Percentiles rank a stretch among this genome's conserved stretches.
Evolutionary conservation across 441 rosid species (phyloP).

Genomic region (Gossypium davidsonii): DNA sequence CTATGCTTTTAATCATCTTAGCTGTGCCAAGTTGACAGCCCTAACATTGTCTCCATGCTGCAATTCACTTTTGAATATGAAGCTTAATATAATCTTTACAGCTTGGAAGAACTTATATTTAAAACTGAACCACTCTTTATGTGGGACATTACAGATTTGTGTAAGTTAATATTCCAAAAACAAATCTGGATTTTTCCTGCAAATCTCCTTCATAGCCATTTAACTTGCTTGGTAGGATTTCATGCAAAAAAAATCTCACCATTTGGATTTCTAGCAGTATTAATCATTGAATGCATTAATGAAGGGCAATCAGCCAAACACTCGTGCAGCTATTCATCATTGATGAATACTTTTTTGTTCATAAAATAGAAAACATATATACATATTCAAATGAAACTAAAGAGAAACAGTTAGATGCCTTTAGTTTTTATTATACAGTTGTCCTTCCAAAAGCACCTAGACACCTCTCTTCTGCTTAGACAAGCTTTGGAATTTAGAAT

Average conservation of each 20-base stretch:
- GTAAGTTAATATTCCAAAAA: neutral
- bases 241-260: neutral
- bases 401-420: neutral
- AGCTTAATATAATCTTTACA: slow-evolving; percentile 23
- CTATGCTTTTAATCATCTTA: slow-evolving; percentile 1
- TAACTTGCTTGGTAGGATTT: neutral
- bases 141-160: neutral
- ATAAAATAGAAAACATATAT: neutral
- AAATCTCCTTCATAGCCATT: neutral
- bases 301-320: slow-evolving; percentile 5
- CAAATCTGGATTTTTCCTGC: neutral
- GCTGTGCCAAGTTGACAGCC: slow-evolving; percentile 3
- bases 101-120: slow-evolving; percentile 12
- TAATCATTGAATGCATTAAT: neutral
- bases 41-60: slow-evolving; percentile 12
- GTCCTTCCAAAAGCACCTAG: neutral
- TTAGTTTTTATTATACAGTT: neutral
- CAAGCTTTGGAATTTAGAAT: neutral
- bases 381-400: neutral
- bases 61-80: neutral
- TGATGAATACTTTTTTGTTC: neutral
- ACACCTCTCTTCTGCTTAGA: neutral
- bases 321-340: slow-evolving; percentile 13
- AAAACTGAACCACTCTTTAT: slow-evolving; percentile 1
- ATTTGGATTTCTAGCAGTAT: neutral